Conservation (phyloP, 352 stramenopile species). For the Phytopythium litorale region DNA sequence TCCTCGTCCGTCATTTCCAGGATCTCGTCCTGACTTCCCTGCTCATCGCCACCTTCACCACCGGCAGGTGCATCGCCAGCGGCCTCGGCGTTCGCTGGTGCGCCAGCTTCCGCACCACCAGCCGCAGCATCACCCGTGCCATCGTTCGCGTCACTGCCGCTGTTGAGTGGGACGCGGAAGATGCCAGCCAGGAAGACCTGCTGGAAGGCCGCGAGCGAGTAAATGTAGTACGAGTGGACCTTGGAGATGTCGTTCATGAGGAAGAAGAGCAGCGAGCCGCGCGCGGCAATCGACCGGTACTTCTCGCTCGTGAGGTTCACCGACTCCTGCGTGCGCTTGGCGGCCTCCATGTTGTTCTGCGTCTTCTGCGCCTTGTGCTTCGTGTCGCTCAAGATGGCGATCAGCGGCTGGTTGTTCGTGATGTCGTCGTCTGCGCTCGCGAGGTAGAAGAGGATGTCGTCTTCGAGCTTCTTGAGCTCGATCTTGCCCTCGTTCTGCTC, state of each 20-base stretch:
- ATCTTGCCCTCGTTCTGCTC: constrained; percentile 96
- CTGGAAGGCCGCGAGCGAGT: constrained; percentile 95
- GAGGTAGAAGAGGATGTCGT: constrained; percentile 94
- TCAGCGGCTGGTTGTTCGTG: constrained; percentile 96
- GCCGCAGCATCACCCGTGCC: constrained; percentile 15
- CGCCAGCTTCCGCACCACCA: constrained; percentile 14
- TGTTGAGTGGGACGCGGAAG: constrained; percentile 79
- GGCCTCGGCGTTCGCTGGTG: constrained; percentile 1
- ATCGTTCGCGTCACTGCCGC: constrained; percentile 8
- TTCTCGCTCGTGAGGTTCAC: constrained; percentile 95
- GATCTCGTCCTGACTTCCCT: constrained; percentile 18
- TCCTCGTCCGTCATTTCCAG: constrained; percentile 89
- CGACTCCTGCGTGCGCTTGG: constrained; percentile 90
- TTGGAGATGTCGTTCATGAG: constrained; percentile 97
- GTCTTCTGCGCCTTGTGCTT: constrained; percentile 92
- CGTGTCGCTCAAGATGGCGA: constrained; percentile 94
- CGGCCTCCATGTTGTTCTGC: constrained; percentile 91
- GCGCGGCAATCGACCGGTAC: constrained; percentile 92
- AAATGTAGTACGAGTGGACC: constrained; percentile 97
- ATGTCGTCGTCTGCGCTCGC: constrained; percentile 96
- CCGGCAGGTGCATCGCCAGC: constrained; percentile 9
- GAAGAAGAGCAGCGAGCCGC: constrained; percentile 94
- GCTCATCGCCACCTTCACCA: constrained; percentile 25
- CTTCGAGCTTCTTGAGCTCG: constrained; percentile 94
- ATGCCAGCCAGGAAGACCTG: constrained; percentile 95